Evolutionary conservation across 192 early-diverging fungal genomes (phyloP).

Genomic region (Podochytrium sp.): DNA sequence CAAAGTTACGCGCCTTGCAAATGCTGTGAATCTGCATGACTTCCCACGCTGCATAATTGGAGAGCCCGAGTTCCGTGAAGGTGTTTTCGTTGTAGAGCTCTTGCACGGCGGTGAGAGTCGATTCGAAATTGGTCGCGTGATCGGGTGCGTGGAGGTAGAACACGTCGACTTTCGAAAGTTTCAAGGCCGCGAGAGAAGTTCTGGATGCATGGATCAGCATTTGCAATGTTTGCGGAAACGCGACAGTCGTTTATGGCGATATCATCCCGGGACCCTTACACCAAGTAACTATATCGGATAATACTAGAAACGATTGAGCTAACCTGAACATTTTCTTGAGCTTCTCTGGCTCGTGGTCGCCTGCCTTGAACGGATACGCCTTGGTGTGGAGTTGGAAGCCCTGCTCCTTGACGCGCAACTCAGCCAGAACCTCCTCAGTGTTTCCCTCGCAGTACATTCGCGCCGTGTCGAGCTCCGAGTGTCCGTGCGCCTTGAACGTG

Average conservation of each 20-base stretch:
- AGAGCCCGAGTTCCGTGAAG: constrained; percentile 49
- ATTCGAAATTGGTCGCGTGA: constrained; percentile 54
- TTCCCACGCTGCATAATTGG: constrained; percentile 51
- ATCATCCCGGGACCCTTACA: too few species aligned
- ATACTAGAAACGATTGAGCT: too few species aligned
- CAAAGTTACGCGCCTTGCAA: constrained; percentile 49
- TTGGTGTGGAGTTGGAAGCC: constrained; percentile 58
- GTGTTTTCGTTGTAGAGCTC: constrained; percentile 57
- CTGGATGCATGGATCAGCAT: too few species aligned
- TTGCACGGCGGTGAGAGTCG: constrained; percentile 57
- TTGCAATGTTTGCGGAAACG: too few species aligned
- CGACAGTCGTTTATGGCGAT: too few species aligned
- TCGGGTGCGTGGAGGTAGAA: constrained; percentile 71
- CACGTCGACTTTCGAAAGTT: constrained; percentile 54
- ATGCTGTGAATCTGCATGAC: constrained; percentile 55
- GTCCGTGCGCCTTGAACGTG: constrained; percentile 40
- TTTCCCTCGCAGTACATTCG: constrained; percentile 61
- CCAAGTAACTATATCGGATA: too few species aligned
- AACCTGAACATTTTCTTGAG: constrained; percentile 36
- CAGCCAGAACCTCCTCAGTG: constrained; percentile 52
- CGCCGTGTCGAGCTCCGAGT: constrained; percentile 52
- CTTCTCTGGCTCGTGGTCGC: constrained; percentile 43
- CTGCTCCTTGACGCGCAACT: constrained; percentile 13
- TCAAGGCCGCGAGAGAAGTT: constrained; percentile 53
- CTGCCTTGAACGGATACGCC: constrained; percentile 50